A percentile compares a stretch with the other conserved stretches of the same genome.
phyloP scores from a whole-genome alignment of 2,329 filamentous ascomycete genomes.

The Emydomyces testavorans region DNA sequence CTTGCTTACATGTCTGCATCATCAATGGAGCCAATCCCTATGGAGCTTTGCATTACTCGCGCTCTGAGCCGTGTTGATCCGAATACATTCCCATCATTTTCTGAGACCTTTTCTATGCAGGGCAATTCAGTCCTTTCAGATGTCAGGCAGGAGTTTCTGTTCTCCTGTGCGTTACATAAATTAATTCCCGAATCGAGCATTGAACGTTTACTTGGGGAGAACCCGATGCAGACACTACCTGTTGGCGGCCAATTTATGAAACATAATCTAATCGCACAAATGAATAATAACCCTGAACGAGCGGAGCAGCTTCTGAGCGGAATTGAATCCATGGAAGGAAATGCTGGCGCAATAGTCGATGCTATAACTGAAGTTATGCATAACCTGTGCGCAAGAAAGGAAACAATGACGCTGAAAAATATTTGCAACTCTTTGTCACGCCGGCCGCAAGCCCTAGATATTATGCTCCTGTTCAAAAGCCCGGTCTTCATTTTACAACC shows the following conservation, averaged over 20 bases:
- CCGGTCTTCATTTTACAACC: conserved; percentile 46
- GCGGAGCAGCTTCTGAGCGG: conserved; percentile 67
- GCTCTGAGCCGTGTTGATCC: conserved; percentile 53
- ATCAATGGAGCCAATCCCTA: conserved; percentile 47
- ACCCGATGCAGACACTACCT: conserved; percentile 67
- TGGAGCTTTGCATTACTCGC: conserved; percentile 55
- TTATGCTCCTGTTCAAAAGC: conserved; percentile 50
- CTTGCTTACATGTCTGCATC: conserved; percentile 47
- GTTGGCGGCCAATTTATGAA: conserved; percentile 64
- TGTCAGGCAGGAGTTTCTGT: conserved; percentile 72
- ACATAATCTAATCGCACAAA: conserved; percentile 66
- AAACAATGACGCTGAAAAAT: conserved; percentile 52
- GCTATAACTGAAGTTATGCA: conserved; percentile 58
- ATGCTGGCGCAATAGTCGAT: conserved; percentile 72
- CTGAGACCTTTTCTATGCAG: conserved; percentile 52
- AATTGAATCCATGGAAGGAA: conserved; percentile 81
- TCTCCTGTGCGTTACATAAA: conserved; percentile 77
- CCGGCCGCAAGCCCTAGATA: conserved; percentile 46
- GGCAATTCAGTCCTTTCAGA: conserved; percentile 49
- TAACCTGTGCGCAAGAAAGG: conserved; percentile 47
- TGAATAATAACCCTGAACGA: conserved; percentile 61
- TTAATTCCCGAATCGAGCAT: conserved; percentile 71
- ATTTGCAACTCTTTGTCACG: conserved; percentile 49
- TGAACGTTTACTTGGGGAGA: conserved; percentile 68
- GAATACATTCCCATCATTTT: conserved; percentile 52